A percentile compares a stretch with the other conserved stretches of the same genome.
phyloP scores from a whole-genome alignment of 768 basidiomycete species.

The Royoungia palumana region DNA sequence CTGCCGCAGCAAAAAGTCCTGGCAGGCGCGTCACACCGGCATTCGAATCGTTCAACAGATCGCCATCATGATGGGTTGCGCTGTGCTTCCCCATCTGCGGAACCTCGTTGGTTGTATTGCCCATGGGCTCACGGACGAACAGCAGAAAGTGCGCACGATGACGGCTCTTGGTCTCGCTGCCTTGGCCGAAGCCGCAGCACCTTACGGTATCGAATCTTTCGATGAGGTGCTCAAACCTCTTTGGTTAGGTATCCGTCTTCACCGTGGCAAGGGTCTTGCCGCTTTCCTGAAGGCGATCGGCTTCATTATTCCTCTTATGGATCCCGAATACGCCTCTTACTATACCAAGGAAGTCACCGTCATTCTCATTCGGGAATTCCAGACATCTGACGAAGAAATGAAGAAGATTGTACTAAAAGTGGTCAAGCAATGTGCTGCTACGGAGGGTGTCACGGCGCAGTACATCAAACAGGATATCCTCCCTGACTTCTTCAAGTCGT shows the following conservation, averaged over 20 bases:
- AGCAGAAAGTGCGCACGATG: slow-evolving; percentile 80
- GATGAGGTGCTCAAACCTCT: slow-evolving; percentile 87
- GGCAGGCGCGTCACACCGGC: slow-evolving; percentile 99
- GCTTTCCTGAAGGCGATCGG: slow-evolving; percentile 91
- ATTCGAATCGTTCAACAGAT: slow-evolving; percentile 99
- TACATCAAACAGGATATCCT: slow-evolving; percentile 98
- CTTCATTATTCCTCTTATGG: slow-evolving; percentile 99
- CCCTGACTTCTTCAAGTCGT: slow-evolving; percentile 98
- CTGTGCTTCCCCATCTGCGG: slow-evolving; percentile 92
- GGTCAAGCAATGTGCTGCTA: slow-evolving; percentile 97
- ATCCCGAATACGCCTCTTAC: slow-evolving; percentile 98
- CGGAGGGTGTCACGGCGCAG: slow-evolving; percentile 92
- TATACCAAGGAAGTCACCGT: slow-evolving; percentile 98
- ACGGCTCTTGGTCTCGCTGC: slow-evolving; percentile 80
- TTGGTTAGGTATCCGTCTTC: slow-evolving; percentile 75
- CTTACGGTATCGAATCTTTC: slow-evolving; percentile 99
- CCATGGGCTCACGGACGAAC: slow-evolving; percentile 72
- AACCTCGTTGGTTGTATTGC: slow-evolving; percentile 97
- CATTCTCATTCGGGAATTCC: slow-evolving; percentile 97
- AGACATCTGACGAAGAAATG: slow-evolving; percentile 99
- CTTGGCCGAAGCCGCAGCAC: slow-evolving; percentile 93
- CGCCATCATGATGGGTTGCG: slow-evolving; percentile 99
- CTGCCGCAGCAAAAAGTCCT: slow-evolving; percentile 98
- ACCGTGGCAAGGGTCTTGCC: slow-evolving; percentile 75
- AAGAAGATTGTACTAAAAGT: slow-evolving; percentile 99